Conservation (phyloP, 352 stramenopile genomes). For the Globisporangium okanoganense region DNA sequence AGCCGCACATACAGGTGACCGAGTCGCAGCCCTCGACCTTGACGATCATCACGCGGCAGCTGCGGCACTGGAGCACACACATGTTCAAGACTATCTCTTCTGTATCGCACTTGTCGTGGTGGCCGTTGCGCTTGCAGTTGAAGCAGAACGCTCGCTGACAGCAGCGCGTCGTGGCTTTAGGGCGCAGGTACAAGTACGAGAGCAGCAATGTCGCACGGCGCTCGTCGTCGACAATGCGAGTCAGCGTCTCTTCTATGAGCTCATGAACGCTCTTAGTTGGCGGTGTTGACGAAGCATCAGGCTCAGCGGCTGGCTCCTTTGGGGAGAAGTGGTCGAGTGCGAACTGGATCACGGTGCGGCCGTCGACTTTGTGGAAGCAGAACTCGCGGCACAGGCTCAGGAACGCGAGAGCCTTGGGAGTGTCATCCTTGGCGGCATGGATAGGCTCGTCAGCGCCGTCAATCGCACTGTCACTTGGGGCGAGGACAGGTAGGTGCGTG, state of each 20-base stretch:
- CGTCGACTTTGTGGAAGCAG: constrained; percentile 7
- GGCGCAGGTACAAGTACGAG: constrained; percentile 25
- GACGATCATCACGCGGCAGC: constrained; percentile 40
- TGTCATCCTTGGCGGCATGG: too few species aligned
- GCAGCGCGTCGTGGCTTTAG: constrained; percentile 29
- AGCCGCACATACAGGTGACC: constrained; percentile 38
- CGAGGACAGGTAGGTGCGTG: constrained; percentile 21
- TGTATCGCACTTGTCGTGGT: constrained; percentile 20
- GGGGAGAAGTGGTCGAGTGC: background rate
- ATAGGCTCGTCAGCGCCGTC: background rate
- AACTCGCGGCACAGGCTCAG: constrained; percentile 5
- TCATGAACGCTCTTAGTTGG: background rate
- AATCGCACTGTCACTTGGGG: background rate
- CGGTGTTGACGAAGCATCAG: background rate
- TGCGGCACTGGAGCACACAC: constrained; percentile 32
- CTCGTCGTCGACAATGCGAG: constrained; percentile 34
- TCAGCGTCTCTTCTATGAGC: constrained; percentile 9
- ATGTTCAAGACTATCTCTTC: constrained; percentile 17
- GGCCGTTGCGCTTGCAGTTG: constrained; percentile 41
- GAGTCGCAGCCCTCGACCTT: constrained; percentile 43
- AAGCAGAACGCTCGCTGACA: constrained; percentile 32
- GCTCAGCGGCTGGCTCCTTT: background rate
- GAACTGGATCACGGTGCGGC: constrained; percentile 6
- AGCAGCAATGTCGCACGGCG: constrained; percentile 40
- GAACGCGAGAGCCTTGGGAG: too few species aligned